Conservation (phyloP, 164 flowering plant genomes). For the Protea cynaroides region DNA sequence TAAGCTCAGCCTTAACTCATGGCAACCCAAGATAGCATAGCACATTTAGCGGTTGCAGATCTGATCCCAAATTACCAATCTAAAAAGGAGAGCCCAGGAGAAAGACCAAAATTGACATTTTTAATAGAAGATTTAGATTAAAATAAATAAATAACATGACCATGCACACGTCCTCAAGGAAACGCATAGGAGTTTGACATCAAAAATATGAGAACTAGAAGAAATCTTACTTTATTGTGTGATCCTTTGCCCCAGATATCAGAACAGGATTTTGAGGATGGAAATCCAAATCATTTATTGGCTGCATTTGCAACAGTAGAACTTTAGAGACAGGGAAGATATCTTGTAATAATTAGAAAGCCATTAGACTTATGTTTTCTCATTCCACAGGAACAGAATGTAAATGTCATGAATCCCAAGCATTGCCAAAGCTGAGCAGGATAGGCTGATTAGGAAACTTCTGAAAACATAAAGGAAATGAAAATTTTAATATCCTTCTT, state of each 20-base stretch:
- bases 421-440: neutral
- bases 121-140: neutral
- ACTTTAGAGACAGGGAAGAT: neutral
- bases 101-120: no score
- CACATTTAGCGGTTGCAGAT: no score
- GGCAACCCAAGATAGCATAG: no score
- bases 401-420: neutral
- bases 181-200: neutral
- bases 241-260: conserved; percentile 84
- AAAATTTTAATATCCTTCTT: neutral
- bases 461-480: neutral
- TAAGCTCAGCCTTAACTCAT: no score
- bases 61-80: no score
- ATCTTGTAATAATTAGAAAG: neutral
- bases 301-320: conserved; percentile 41
- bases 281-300: conserved; percentile 87
- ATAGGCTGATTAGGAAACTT: neutral
- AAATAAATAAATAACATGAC: neutral
- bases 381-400: no score
- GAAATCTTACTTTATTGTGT: conserved; percentile 61
- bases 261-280: conserved; percentile 69
- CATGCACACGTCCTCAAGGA: neutral
- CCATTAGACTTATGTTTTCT: no score
- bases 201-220: neutral
- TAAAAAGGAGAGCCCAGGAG: neutral